Base-by-base conservation (phyloP, 208 protist genomes). In the Polymyxa betae region DNA sequence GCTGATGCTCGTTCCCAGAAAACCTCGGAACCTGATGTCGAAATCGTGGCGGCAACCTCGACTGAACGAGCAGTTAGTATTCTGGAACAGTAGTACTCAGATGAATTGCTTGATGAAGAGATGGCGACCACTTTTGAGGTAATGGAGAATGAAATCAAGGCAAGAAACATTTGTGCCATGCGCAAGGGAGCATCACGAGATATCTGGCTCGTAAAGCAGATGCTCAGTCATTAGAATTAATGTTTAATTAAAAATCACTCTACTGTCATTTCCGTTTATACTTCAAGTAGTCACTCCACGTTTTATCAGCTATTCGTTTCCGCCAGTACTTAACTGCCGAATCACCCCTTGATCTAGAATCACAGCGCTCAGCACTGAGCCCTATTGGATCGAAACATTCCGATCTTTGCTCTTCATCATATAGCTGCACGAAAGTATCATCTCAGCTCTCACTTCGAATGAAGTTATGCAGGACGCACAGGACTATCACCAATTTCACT, bases 381-480 rank as follows among this genome's bases (percentile, higher is more conserved):
- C n/a, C n/a, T n/a, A n/a, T n/a, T n/a, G n/a, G 54, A 29, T 66
- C 54, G 54, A 29, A 29, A 29, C 54, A 29, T 16, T 32, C 54
- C 20, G 54, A 29, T 66, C 54, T 66, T 66, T 82, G 72, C 12
- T 82, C 72, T 82, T 82, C 16, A 82, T 45, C 35, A 43, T 82
- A 82, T 5, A 45, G 72, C 35, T 35, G 35, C 72, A 45, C 72
- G 72, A 82, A 35, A 5, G n/a, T 38, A 12, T 82, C 72, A 43
- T 82, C 35, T 5, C 40, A 5, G 35, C 40, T 43, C 12, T 45
- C 16, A 40, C 35, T 43, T 43, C 35, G 5, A 45, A 82, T 82
- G 10, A 82, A 5, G n/a, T 82, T 82, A n/a, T 82, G 72, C 16
- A 82, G 72, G 40, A 43, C 72, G 72, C 72, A 82, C 10, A 82